Base-by-base conservation (phyloP, 768 basidiomycete species). In the Pisolithus sp. region DNA sequence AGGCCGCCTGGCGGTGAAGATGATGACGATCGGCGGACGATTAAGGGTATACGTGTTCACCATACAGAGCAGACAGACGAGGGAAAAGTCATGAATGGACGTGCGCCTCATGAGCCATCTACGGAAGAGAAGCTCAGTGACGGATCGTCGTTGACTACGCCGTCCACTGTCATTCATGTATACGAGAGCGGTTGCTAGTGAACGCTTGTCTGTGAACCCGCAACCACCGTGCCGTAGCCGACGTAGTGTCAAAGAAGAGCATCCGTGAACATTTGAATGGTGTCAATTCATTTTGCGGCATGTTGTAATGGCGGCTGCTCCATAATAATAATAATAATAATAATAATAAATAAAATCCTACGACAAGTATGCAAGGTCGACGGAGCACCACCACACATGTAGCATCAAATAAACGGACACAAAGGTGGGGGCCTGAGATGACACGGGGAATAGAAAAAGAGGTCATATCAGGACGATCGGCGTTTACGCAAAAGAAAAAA, bases 1-100 rank as follows among this genome's bases (percentile, higher is more conserved):
- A 53, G 57, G 21, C 31, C 37, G 39, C 26, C 46, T 21, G 38
- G 23, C 41, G 46, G 46, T 28, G 67, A 62, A n/a, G 73, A 70
- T 47, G 73, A 68, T 52, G 65, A 81, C 70, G 56, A 80, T 74
- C 64, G 75, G 64, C 54, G 73, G 60, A 60, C 72, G 58, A 66
- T 69, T 55, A 61, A 67, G 36, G 64, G 65, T n/a, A 57, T 64
- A 39, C 59, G 59, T 23, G 51, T 64, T 36, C 56, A 62, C 28
- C 18, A 26, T 48, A 57, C 57, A 30, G 58, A 55, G 42, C 56
- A 51, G 36, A 49, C 47, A 20, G 54, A 48, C 30, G 56, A 54
- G 53, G 10, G 46, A 26, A 63, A 61, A 28, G 51, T 42, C 12
- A 48, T 36, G 45, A 48, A 49, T n/a, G 62, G 49, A 47, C 50